Conservation (phyloP, 352 stramenopile genomes). For the Phytophthora palmivora region DNA sequence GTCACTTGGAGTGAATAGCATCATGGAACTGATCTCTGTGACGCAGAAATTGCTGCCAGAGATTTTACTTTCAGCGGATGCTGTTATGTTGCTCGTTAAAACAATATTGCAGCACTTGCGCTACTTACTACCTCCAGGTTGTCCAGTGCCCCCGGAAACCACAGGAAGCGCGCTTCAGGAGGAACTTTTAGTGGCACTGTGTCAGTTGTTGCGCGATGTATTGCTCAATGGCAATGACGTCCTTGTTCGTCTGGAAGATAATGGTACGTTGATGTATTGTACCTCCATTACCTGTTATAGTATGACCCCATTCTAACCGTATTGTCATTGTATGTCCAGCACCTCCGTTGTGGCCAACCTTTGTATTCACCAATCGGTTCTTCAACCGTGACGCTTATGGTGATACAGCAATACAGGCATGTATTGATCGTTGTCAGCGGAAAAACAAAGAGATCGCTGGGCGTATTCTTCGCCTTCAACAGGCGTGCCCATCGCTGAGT, state of each 20-base stretch:
- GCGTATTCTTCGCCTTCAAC: conserved; percentile 73
- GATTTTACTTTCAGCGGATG: conserved; percentile 63
- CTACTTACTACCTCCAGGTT: conserved; percentile 71
- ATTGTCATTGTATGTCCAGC: conserved; percentile 38
- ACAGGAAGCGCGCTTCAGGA: conserved; percentile 62
- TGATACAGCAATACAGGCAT: conserved; percentile 55
- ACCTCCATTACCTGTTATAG: background rate
- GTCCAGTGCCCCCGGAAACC: conserved; percentile 43
- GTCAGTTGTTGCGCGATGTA: conserved; percentile 77
- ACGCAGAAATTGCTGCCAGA: conserved; percentile 79
- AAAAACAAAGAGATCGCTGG: conserved; percentile 66
- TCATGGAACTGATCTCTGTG: conserved; percentile 77
- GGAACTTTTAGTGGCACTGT: conserved; percentile 72
- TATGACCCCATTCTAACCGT: conserved; percentile 7
- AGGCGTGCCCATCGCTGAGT: conserved; percentile 46
- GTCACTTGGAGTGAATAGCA: conserved; percentile 69
- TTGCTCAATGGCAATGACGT: conserved; percentile 74
- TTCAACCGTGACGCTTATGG: conserved; percentile 68
- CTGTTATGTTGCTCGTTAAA: conserved; percentile 75
- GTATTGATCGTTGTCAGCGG: conserved; percentile 54
- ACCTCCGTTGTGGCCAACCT: conserved; percentile 74
- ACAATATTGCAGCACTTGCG: conserved; percentile 79
- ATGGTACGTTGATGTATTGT: conserved; percentile 52
- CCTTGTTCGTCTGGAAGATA: conserved; percentile 83
- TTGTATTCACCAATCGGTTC: conserved; percentile 75